Conservation (phyloP, 2,329 filamentous ascomycete species). For the Helicocarpus griseus region DNA sequence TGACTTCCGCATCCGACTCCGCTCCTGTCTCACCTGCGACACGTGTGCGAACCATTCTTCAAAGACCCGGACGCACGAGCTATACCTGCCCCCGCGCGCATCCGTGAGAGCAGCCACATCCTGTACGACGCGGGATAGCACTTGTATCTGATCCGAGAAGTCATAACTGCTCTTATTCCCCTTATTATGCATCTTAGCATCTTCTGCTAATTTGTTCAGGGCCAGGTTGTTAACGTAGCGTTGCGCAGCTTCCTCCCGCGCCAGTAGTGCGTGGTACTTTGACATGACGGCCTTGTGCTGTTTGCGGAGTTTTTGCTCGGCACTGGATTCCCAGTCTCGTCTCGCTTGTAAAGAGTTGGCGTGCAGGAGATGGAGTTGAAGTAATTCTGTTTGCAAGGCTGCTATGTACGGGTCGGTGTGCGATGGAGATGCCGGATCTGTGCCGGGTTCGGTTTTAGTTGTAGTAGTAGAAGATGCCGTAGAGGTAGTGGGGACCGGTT, state of each 20-base stretch:
- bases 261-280: constrained; percentile 23
- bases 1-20: constrained; percentile 9
- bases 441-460: not conserved
- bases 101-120: constrained; percentile 27
- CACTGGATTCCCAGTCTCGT: constrained; percentile 22
- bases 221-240: constrained; percentile 27
- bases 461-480: constrained; percentile 4
- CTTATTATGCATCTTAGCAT: constrained; percentile 19
- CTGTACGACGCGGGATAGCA: constrained; percentile 30
- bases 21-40: constrained; percentile 16
- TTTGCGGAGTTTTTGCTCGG: constrained; percentile 22
- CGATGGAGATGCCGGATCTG: constrained; percentile 6
- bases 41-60: constrained; percentile 28
- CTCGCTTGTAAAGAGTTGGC: constrained; percentile 20
- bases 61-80: constrained; percentile 21
- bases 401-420: constrained; percentile 24
- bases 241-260: constrained; percentile 25
- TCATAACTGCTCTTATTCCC: constrained; percentile 9
- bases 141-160: constrained; percentile 29
- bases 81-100: constrained; percentile 21
- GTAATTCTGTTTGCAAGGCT: constrained; percentile 32
- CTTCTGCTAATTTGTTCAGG: constrained; percentile 24
- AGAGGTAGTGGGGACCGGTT: constrained; percentile 14
- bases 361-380: constrained; percentile 34
- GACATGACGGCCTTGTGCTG: constrained; percentile 27